Evolutionary conservation across 2,329 filamentous ascomycete species (phyloP), one percentile per base, ranked within the genome.

Genomic region (Paraphaeosphaeria sporulosa): DNA sequence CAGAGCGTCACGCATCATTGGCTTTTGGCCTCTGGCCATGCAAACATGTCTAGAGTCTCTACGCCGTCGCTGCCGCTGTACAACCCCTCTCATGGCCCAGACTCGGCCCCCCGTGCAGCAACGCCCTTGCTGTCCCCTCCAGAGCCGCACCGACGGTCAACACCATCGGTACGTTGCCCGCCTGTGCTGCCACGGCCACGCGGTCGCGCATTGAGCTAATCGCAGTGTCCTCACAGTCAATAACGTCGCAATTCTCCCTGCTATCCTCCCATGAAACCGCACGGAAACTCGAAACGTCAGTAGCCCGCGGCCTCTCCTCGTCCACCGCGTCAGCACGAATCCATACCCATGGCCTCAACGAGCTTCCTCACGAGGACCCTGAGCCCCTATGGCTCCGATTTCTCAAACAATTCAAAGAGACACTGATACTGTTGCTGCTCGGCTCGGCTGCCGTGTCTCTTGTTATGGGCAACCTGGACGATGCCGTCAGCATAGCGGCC

Each of bases 331-430:
- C 93, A 61, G 86, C 90, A 58, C 88, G 94, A 72, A 84, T 97
- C 62, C 86, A 90, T 72, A 87, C 90, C 64, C 88, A 95, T 81
- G 95, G 95, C 34, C 89, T 91, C 30, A 99, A 99, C 79, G 95
- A 99, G 79, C 90, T 99, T 40, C 93, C 95, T 6, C 93, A 96
- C 77, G 94, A 98, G 61, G 89, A 93, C 57, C 93, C 94, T 1
- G 95, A 99, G 78, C 94, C 95, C 10, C 81, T 99, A 59, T 99
- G 95, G 93, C 81, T 97, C 56, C 91, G 95, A 60, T 99, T 99
- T 71, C 77, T 97, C 61, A 96, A 96, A 79, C 95, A 99, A 74
- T 99, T 99, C 77, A 93, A 96, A 74, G 95, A 99, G 75, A 94
- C 95, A 0, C 83, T 99, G 57, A 99, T 99, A 64, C 80, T 98